A percentile compares a stretch with the other conserved stretches of the same genome.
Evolutionary conservation across 75 land plant genomes (phyloP).

Genomic region (Isoetes taiwanensis): DNA sequence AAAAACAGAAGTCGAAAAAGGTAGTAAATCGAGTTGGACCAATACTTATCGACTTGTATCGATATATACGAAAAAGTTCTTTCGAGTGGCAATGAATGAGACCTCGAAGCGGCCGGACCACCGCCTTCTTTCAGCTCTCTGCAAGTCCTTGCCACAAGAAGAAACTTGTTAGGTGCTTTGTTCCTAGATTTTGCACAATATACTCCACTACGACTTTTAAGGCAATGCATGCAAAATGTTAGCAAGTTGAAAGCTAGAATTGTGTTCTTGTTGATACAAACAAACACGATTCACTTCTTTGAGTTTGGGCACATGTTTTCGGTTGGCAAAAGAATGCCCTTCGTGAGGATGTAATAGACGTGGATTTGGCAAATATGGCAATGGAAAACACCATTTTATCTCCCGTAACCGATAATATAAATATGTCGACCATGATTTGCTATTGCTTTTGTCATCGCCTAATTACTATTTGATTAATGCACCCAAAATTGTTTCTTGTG

Average conservation of each 20-base stretch:
- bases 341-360: too few relatives aligned
- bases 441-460: constrained; percentile 54
- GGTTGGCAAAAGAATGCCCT: constrained; percentile 13
- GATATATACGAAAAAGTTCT: constrained; percentile 26
- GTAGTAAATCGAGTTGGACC: too few relatives aligned
- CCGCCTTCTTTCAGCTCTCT: constrained; percentile 46
- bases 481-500: too few relatives aligned
- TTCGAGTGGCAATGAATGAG: constrained; percentile 16
- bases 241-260: constrained; percentile 34
- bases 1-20: too few relatives aligned
- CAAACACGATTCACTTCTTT: constrained; percentile 39
- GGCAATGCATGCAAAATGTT: constrained; percentile 27
- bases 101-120: constrained; percentile 26
- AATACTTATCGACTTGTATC: too few relatives aligned
- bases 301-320: constrained; percentile 39
- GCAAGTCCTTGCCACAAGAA: constrained; percentile 11
- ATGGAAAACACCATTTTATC: too few relatives aligned
- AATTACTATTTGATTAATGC: too few relatives aligned
- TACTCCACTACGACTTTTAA: constrained; percentile 41
- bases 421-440: constrained; percentile 26
- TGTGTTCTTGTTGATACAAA: constrained; percentile 35
- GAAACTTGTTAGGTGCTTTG: too few relatives aligned
- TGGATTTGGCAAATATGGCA: background rate
- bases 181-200: constrained; percentile 18
- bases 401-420: too few relatives aligned